phyloP scores from a whole-genome alignment of 371 early-diverging fungal species.

The Mucor indicus region DNA sequence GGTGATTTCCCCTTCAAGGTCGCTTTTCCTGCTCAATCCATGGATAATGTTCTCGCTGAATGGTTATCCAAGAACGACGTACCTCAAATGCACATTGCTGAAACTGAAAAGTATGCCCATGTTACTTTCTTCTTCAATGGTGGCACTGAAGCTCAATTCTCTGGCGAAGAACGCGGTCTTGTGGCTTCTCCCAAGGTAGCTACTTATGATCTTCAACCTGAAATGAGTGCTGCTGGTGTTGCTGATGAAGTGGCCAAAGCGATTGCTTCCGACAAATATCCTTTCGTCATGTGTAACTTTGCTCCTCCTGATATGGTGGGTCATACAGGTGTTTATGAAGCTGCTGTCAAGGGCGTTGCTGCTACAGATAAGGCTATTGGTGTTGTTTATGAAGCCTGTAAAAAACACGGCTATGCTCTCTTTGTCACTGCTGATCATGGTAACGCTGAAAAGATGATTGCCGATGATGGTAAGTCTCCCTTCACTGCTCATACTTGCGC shows the following conservation, averaged over 20 bases:
- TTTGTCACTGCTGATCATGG: slow-evolving; percentile 99
- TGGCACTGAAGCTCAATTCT: slow-evolving; percentile 89
- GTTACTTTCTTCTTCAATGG: slow-evolving; percentile 99
- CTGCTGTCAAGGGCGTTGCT: slow-evolving; percentile 90
- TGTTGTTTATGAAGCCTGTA: slow-evolving; percentile 90
- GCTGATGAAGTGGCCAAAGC: slow-evolving; percentile 87
- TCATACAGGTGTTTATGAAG: slow-evolving; percentile 97
- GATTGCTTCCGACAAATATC: slow-evolving; percentile 75
- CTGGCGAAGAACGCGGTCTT: slow-evolving; percentile 87
- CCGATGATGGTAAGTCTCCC: slow-evolving; percentile 78
- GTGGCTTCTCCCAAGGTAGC: slow-evolving; percentile 94
- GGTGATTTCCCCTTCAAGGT: slow-evolving; percentile 88
- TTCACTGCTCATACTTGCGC: slow-evolving; percentile 97
- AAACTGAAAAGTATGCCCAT: slow-evolving; percentile 99
- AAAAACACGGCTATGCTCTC: slow-evolving; percentile 84
- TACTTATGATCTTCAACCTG: slow-evolving; percentile 96
- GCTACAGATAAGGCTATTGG: slow-evolving; percentile 96
- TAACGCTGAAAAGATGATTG: slow-evolving; percentile 99
- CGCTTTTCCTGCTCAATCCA: slow-evolving; percentile 93
- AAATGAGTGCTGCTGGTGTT: slow-evolving; percentile 92
- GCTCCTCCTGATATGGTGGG: slow-evolving; percentile 99
- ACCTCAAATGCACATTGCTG: slow-evolving; percentile 95
- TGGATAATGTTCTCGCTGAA: slow-evolving; percentile 97
- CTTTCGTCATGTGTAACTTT: slow-evolving; percentile 99
- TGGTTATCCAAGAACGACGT: slow-evolving; percentile 85